phyloP scores from a whole-genome alignment of 495 filamentous ascomycete genomes.

The Penicillium tannophilum region DNA sequence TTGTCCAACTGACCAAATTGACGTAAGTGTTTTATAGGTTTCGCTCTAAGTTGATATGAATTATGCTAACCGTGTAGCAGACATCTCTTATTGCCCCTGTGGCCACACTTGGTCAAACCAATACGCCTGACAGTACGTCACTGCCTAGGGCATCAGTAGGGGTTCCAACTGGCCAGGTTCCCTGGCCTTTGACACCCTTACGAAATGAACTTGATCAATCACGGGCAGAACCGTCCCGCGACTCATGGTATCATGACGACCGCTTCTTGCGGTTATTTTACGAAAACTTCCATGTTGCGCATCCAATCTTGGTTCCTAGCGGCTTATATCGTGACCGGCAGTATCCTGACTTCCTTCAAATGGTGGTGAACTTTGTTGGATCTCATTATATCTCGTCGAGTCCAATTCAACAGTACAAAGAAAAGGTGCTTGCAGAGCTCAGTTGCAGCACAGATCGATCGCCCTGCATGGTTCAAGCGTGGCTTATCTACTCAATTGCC shows the following conservation, averaged over 20 bases:
- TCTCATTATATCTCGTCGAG: conserved; percentile 36
- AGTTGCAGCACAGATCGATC: conserved; percentile 31
- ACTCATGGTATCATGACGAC: conserved; percentile 32
- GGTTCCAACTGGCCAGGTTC: conserved; percentile 21
- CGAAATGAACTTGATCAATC: conserved; percentile 17
- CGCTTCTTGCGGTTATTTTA: conserved; percentile 40
- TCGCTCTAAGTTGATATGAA: neutral
- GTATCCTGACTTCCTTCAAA: conserved; percentile 40
- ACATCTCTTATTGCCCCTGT: conserved; percentile 12
- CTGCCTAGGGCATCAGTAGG: conserved; percentile 14
- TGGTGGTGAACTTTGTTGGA: conserved; percentile 42
- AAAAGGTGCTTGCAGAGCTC: conserved; percentile 29
- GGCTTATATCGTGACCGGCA: conserved; percentile 34
- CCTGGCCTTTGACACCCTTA: conserved; percentile 29
- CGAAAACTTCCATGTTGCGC: conserved; percentile 44
- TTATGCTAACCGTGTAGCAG: conserved; percentile 11
- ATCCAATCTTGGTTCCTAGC: conserved; percentile 42
- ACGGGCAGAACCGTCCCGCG: conserved; percentile 12
- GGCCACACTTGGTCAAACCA: conserved; percentile 9
- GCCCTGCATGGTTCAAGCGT: conserved; percentile 41
- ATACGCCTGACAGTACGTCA: conserved; percentile 25
- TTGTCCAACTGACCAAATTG: conserved; percentile 14
- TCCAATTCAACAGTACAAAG: conserved; percentile 26
- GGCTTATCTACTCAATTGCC: conserved; percentile 40
- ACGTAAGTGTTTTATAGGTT: conserved; percentile 10